Conservation (phyloP, 768 basidiomycete genomes). For the Chalciporus piperatus region DNA sequence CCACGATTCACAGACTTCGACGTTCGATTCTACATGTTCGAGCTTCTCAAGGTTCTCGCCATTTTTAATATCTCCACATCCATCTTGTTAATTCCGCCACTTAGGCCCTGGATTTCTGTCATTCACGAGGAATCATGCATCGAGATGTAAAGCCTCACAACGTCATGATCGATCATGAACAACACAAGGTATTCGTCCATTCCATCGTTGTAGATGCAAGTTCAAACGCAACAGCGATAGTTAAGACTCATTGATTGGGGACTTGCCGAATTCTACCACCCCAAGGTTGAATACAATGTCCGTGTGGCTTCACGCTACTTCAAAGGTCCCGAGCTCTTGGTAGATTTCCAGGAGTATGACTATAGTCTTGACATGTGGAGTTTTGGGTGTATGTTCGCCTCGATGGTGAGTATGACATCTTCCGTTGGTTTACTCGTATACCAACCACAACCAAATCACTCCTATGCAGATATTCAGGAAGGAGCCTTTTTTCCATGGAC, state of each 20-base stretch:
- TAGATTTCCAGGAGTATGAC: conserved; percentile 98
- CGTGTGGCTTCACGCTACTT: conserved; percentile 97
- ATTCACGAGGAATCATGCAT: conserved; percentile 99
- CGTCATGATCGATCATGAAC: conserved; percentile 99
- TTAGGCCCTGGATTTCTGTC: conserved; percentile 94
- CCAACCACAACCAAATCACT: neutral
- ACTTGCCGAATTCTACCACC: conserved; percentile 97
- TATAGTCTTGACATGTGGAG: conserved; percentile 99
- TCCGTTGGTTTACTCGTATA: neutral
- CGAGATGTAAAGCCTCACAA: conserved; percentile 98
- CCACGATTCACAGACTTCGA: conserved; percentile 95
- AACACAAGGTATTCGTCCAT: conserved; percentile 66
- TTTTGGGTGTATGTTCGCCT: conserved; percentile 98
- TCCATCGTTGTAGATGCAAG: conserved; percentile 2
- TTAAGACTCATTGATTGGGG: conserved; percentile 98
- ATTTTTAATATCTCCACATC: conserved; percentile 1
- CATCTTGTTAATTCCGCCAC: neutral
- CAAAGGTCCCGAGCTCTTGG: conserved; percentile 94
- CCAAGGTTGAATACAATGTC: conserved; percentile 97
- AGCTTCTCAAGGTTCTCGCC: conserved; percentile 78
- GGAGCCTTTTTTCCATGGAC: conserved; percentile 99
- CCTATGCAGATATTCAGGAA: conserved; percentile 88
- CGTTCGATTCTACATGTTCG: conserved; percentile 95
- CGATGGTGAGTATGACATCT: conserved; percentile 65
- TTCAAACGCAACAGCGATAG: conserved; percentile 40